phyloP scores from a whole-genome alignment of 129 eudicot species.

The Calendula officinalis region DNA sequence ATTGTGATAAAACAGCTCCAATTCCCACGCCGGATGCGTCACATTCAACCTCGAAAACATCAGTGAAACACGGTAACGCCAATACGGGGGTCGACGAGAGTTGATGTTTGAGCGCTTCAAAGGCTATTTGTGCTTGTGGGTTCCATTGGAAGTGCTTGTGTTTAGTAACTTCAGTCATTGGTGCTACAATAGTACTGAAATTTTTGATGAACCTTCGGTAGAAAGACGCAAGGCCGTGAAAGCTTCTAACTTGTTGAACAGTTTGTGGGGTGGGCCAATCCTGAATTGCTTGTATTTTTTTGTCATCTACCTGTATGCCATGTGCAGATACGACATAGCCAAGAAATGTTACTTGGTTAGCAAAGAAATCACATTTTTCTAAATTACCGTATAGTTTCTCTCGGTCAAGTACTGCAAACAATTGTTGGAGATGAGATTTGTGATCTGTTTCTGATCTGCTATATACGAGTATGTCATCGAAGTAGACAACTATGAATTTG shows the following conservation, averaged over 20 bases:
- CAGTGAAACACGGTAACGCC: neutral
- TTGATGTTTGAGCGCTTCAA: neutral
- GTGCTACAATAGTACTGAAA: constrained; percentile 11
- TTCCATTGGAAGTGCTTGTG: neutral
- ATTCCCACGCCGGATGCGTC: neutral
- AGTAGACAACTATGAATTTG: too few species aligned
- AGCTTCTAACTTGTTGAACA: neutral
- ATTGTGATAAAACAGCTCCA: neutral
- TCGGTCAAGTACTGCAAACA: neutral
- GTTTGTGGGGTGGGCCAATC: neutral
- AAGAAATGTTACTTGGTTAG: constrained; percentile 9
- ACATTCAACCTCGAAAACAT: constrained; percentile 7
- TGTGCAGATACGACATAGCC: neutral
- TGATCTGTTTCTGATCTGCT: neutral
- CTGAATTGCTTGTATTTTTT: neutral
- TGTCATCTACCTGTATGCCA: constrained; percentile 6
- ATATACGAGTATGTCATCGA: too few species aligned
- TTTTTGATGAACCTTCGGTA: neutral
- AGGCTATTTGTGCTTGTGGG: neutral
- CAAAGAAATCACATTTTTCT: constrained; percentile 5
- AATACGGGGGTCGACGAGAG: neutral
- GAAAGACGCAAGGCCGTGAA: constrained; percentile 7
- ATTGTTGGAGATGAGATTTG: neutral
- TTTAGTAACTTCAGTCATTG: constrained; percentile 5
- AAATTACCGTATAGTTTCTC: neutral